These are phyloP conservation scores for Niveomyces coronatus DNA, from an alignment of 2,329 filamentous ascomycete species.

Conservation along the genomic window DNA sequence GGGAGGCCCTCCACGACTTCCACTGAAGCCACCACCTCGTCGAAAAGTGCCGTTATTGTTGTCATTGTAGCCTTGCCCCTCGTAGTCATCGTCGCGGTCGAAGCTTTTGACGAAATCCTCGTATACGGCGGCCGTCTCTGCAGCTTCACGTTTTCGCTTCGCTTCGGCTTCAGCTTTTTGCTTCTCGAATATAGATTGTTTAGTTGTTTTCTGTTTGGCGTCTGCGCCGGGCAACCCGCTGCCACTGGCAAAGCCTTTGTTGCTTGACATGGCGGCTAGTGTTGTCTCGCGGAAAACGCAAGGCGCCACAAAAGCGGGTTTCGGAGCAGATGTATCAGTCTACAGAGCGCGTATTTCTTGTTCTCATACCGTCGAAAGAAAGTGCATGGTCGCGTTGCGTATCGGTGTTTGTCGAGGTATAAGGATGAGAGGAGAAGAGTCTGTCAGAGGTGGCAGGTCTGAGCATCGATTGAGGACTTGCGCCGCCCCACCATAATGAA, in stretches of 20 bases:
- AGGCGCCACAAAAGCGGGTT: too few species aligned
- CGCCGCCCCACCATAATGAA: too few species aligned
- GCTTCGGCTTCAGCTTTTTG: conserved; percentile 85
- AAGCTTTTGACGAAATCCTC: conserved; percentile 81
- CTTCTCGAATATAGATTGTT: conserved; percentile 80
- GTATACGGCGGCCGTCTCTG: conserved; percentile 78
- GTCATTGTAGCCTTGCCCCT: conserved; percentile 18
- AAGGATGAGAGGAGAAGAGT: too few species aligned
- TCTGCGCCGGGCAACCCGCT: conserved; percentile 57
- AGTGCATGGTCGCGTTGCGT: not conserved
- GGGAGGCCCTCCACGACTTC: conserved; percentile 12
- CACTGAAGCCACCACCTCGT: conserved; percentile 2
- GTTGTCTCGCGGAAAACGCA: not conserved
- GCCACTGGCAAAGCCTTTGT: conserved; percentile 28
- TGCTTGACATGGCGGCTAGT: conserved; percentile 30
- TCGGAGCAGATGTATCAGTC: too few species aligned
- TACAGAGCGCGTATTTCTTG: too few species aligned
- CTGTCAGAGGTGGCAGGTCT: too few species aligned
- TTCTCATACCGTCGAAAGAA: not conserved
- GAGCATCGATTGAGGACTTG: too few species aligned
- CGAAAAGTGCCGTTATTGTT: conserved; percentile 7
- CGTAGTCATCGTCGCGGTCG: conserved; percentile 47
- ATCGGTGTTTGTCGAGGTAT: too few species aligned
- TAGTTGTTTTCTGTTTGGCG: conserved; percentile 70
- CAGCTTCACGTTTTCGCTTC: conserved; percentile 73